Evolutionary conservation across 345 rosid genomes (phyloP), one percentile per base, ranked within the genome.

Genomic region (Erysimum cheiranthoides): DNA sequence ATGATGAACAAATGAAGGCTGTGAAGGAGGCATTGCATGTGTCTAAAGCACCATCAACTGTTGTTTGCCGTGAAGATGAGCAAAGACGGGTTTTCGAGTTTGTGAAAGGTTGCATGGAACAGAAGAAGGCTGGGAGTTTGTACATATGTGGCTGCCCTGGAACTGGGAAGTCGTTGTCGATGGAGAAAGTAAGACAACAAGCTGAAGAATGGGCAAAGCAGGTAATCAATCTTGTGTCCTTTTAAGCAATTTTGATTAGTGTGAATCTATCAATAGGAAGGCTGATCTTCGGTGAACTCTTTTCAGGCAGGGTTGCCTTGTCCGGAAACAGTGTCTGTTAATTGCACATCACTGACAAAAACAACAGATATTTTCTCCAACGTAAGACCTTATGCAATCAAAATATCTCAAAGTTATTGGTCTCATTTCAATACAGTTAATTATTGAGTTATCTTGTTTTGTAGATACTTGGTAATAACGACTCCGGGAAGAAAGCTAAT

Each of bases 131-230:
- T 30, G 91, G 92, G 66, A 91, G 97, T 72, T 85, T 90, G 73
- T 94, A 92, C 25, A 76, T 85, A 43, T 88, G 92, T 68, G 98
- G 97, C 31, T 87, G 90, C 17, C 97, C 98, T 0, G 97, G 97
- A 71, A 92, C 98, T 0, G 97, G 98, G 4, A 94, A 94, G 73
- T 86, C 97, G 0, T 59, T 94, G 66, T 90, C 96, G 1, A 85
- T 90, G 90, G 92, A 85, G 70, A 90, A 81, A 83, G 88, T 92
- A 35, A 85, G 83, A 61, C 83, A 78, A 36, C 80, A 70, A 18
- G 66, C 86, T 66, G 60, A 81, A 73, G 85, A 90, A 2, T 94
- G 97, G 96, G 82, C 88, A 5, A 79, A 73, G 40, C 81, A 89
- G 87, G 97, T 94, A 64, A 7, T 61, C 17, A 12, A 1, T 63